Percentiles rank a stretch among this genome's conserved stretches.
Evolutionary conservation across 495 filamentous ascomycete species (phyloP).

Genomic region (Neurospora sp.): DNA sequence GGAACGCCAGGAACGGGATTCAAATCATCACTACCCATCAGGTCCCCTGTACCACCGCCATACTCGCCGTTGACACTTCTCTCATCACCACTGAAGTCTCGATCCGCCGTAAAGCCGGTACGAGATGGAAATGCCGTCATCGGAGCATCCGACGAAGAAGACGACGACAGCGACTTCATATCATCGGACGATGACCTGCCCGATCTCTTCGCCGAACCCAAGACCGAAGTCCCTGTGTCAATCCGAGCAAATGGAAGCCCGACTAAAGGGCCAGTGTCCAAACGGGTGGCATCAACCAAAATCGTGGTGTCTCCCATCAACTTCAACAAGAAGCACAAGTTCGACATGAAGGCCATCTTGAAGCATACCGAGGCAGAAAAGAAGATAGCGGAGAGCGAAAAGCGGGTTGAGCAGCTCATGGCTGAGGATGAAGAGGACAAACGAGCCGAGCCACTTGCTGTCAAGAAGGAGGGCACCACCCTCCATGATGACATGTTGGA

Average conservation of each 20-base stretch:
- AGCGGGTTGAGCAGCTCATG: slow-evolving; percentile 30
- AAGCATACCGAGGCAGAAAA: slow-evolving; percentile 48
- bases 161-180: slow-evolving; percentile 2
- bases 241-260: not conserved
- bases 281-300: slow-evolving; percentile 1
- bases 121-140: slow-evolving; percentile 40
- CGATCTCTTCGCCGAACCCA: slow-evolving; percentile 11
- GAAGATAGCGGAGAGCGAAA: slow-evolving; percentile 47
- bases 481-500: slow-evolving; percentile 28
- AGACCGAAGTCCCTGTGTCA: slow-evolving; percentile 1
- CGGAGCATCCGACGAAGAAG: slow-evolving; percentile 58
- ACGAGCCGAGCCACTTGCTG: slow-evolving; percentile 10
- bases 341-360: slow-evolving; percentile 56
- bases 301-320: slow-evolving; percentile 33
- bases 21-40: slow-evolving; percentile 4
- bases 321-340: slow-evolving; percentile 50
- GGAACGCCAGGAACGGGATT: slow-evolving; percentile 5
- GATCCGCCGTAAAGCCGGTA: slow-evolving; percentile 8
- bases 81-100: slow-evolving; percentile 20
- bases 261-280: not conserved
- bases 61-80: slow-evolving; percentile 8
- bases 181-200: slow-evolving; percentile 15
- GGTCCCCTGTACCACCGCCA: slow-evolving; percentile 4
- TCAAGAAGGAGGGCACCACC: slow-evolving; percentile 8
- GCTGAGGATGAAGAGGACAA: slow-evolving; percentile 18